phyloP scores from a whole-genome alignment of 2,329 filamentous ascomycete genomes.

The Corinectria fuckeliana region DNA sequence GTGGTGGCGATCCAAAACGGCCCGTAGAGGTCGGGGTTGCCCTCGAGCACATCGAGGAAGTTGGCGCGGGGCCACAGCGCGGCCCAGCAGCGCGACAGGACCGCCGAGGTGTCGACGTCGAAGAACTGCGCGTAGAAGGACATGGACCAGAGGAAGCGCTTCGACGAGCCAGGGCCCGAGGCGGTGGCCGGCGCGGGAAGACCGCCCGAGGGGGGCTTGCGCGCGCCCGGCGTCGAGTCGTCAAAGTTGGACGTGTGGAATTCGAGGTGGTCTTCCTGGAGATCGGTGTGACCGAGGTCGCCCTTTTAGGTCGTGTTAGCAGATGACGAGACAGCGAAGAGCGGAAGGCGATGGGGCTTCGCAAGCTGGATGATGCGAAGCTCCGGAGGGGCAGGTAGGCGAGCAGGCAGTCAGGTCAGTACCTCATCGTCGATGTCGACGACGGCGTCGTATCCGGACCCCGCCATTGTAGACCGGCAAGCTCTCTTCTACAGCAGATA shows the following conservation, averaged over 20 bases:
- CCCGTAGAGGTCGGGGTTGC: slow-evolving; percentile 95
- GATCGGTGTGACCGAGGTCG: slow-evolving; percentile 96
- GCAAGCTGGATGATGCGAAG: slow-evolving; percentile 10
- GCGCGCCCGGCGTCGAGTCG: slow-evolving; percentile 57
- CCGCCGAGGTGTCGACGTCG: slow-evolving; percentile 93
- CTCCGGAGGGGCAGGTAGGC: slow-evolving; percentile 18
- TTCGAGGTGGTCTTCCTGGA: slow-evolving; percentile 98
- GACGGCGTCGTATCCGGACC: slow-evolving; percentile 94
- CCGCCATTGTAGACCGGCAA: slow-evolving; percentile 65
- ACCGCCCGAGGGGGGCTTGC: slow-evolving; percentile 55
- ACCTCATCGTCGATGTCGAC: slow-evolving; percentile 98
- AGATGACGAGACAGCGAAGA: background rate
- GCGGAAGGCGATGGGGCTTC: slow-evolving; percentile 6
- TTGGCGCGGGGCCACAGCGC: slow-evolving; percentile 91
- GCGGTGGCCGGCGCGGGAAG: slow-evolving; percentile 66
- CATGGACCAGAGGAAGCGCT: slow-evolving; percentile 91
- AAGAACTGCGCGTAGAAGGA: slow-evolving; percentile 98
- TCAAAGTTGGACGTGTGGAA: slow-evolving; percentile 94
- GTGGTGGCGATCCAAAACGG: slow-evolving; percentile 99
- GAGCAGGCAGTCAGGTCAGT: slow-evolving; percentile 22
- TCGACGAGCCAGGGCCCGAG: slow-evolving; percentile 58
- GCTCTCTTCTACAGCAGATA: background rate
- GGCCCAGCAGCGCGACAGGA: slow-evolving; percentile 84
- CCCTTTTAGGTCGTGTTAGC: slow-evolving; percentile 63
- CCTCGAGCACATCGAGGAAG: slow-evolving; percentile 96